A percentile compares a stretch with the other conserved stretches of the same genome.
These are phyloP conservation scores for Chlorella sp. DNA, from an alignment of 139 green algal species.

Conservation along the genomic window DNA sequence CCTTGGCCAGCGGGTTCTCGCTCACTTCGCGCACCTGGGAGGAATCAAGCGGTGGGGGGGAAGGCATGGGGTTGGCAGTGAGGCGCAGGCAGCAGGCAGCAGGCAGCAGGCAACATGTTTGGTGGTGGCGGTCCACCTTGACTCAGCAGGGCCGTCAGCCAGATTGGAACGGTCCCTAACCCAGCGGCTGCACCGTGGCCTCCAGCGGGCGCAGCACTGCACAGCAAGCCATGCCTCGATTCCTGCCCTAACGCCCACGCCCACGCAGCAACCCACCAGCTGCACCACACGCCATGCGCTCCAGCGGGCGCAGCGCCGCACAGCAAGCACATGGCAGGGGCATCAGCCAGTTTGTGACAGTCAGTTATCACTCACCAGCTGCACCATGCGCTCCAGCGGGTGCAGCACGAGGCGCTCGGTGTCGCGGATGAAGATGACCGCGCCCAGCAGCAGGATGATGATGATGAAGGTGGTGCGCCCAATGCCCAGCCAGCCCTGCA, in stretches of 20 bases:
- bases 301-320: slow-evolving; percentile 88
- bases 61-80: too few species aligned
- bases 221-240: too few species aligned
- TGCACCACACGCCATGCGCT: slow-evolving; percentile 56
- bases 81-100: background rate
- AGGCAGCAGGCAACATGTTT: background rate
- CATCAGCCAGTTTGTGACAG: too few species aligned
- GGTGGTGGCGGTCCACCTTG: too few species aligned
- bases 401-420: slow-evolving; percentile 84
- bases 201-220: too few species aligned
- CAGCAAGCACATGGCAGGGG: too few species aligned
- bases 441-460: slow-evolving; percentile 77
- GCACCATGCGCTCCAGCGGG: slow-evolving; percentile 95
- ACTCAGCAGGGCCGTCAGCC: too few species aligned
- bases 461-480: slow-evolving; percentile 90
- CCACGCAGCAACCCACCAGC: too few species aligned
- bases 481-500: slow-evolving; percentile 86
- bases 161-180: too few species aligned
- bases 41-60: too few species aligned
- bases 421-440: slow-evolving; percentile 88
- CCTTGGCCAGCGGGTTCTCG: slow-evolving; percentile 68
- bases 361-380: slow-evolving; percentile 55
- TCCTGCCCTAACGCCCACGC: too few species aligned
- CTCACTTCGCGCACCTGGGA: slow-evolving; percentile 65
- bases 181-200: too few species aligned